Evolutionary conservation across 2,329 filamentous ascomycete species (phyloP).

Genomic region (Fusarium bactridioides): DNA sequence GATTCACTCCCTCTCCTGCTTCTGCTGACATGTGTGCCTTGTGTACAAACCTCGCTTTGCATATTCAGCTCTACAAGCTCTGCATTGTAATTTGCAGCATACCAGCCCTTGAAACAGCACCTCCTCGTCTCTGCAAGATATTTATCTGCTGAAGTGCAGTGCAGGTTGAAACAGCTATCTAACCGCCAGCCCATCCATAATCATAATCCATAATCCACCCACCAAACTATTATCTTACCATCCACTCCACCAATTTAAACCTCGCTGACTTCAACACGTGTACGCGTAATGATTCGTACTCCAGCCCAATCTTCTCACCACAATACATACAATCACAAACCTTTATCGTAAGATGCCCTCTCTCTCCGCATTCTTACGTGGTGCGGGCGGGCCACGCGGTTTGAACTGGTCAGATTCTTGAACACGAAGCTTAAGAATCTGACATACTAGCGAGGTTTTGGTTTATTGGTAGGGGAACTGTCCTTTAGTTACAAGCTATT

Average conservation of each 20-base stretch:
- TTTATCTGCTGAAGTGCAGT: neutral
- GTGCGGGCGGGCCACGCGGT: neutral
- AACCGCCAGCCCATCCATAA: neutral
- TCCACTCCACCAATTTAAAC: neutral
- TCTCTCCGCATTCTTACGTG: neutral
- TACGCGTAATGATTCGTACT: neutral
- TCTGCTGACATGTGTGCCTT: neutral
- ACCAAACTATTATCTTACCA: slow-evolving; percentile 20
- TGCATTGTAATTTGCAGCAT: neutral
- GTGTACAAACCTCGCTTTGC: neutral
- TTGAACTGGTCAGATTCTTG: slow-evolving; percentile 4
- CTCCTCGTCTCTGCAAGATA: neutral
- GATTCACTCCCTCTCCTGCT: neutral
- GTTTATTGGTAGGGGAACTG: neutral
- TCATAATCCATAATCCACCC: neutral
- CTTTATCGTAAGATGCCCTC: neutral
- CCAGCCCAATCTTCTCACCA: neutral
- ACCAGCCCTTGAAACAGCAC: too few relatives aligned
- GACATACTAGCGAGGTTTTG: neutral
- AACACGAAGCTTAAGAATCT: neutral
- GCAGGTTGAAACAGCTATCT: neutral
- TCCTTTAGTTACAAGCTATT: neutral
- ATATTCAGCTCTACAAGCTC: neutral
- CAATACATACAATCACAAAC: neutral
- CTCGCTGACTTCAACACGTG: neutral